Base-by-base conservation (phyloP, 257 asterid genomes). In the Nicotiana tomentosiformis region DNA sequence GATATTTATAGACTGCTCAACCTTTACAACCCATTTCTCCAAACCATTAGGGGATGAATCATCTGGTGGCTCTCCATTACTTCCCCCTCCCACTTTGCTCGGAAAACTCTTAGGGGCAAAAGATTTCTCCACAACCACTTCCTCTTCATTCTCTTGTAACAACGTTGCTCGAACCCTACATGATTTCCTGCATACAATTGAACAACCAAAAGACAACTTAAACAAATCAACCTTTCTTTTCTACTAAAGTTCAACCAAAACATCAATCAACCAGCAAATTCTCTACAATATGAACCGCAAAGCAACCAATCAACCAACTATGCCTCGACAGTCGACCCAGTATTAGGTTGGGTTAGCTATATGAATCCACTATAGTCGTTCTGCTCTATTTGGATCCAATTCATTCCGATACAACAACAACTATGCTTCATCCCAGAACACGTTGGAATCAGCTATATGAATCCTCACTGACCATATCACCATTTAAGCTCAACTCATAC, bases 1-100 rank as follows among this genome's bases (percentile, higher is more conserved):
- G 66, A 94, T 87, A 89, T 96, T 96, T 64, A 93, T 72, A n/a
- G 98, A 94, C 81, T 94, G 99, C 90, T 96, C 99, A 51, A 92
- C 2, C 89, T 94, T 94, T 82, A 94, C 85, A 77, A 89, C 81
- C 95, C 90, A 88, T 84, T 89, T 91, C 84, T 93, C 96, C 17
- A 87, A 80, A 87, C 87, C 93, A 86, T 85, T 88, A 37, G 95
- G 65, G 30, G 91, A 79, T 9, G 96, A 85, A 82, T 82, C 82
- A 29, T 87, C 89, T 0, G 90, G 86, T 18, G 85, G 81, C 61
- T 84, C 84, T 32, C 91, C 89, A 4, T 88, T 58, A 72, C 80
- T 84, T 62, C 87, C 93, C 79, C 90, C 90, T 70, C 87, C 84
- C 86, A 85, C 91, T 39, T 83, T 88, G 51, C 82, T 90, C 0